These are phyloP conservation scores for Pichia sp. DNA, from an alignment of 1,139 yeast species.

Conservation along the genomic window DNA sequence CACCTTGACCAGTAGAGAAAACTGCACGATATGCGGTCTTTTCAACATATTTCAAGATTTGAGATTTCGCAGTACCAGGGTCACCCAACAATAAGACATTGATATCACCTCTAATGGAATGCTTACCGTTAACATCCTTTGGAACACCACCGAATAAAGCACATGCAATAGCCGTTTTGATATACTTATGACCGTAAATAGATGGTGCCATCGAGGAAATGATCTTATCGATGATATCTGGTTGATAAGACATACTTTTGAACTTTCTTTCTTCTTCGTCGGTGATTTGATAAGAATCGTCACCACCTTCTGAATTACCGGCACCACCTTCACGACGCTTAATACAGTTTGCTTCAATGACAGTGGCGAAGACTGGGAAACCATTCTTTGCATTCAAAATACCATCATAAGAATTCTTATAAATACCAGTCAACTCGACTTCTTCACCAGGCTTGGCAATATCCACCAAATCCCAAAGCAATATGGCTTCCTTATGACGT, in stretches of 20 bases:
- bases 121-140: constrained; percentile 91
- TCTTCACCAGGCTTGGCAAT: constrained; percentile 97
- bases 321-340: constrained; percentile 65
- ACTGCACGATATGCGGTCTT: constrained; percentile 97
- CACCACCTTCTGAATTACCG: constrained; percentile 37
- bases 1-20: constrained; percentile 99
- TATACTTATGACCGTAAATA: constrained; percentile 91
- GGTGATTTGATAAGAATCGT: constrained; percentile 60
- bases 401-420: constrained; percentile 93
- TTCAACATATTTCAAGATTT: constrained; percentile 90
- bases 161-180: constrained; percentile 93
- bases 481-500: constrained; percentile 89
- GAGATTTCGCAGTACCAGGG: constrained; percentile 99
- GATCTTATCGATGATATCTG: constrained; percentile 81
- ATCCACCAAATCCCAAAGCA: constrained; percentile 91
- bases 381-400: constrained; percentile 92
- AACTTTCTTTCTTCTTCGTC: constrained; percentile 92
- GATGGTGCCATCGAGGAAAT: constrained; percentile 96
- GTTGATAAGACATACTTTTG: constrained; percentile 70
- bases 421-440: constrained; percentile 89
- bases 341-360: constrained; percentile 88
- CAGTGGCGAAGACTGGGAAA: constrained; percentile 95
- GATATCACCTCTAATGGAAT: constrained; percentile 95
- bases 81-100: constrained; percentile 92
- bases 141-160: constrained; percentile 96